Evolutionary conservation across 257 asterid genomes (phyloP).

Genomic region (Anisodus acutangulus): DNA sequence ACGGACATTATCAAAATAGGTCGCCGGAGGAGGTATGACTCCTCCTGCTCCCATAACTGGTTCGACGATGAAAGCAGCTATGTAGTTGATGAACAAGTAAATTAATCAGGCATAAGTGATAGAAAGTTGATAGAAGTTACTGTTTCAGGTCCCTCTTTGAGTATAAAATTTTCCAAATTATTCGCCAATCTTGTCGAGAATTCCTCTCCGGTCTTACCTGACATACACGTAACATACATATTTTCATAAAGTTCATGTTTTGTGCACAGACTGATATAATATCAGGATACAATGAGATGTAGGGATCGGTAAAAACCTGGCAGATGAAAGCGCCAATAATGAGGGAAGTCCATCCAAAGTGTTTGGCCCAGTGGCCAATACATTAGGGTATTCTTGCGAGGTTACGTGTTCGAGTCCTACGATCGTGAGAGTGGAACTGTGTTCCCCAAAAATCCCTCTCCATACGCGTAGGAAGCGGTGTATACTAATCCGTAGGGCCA

Average conservation of each 20-base stretch:
- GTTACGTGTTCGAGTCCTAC: too few relatives aligned
- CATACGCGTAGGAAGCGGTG: too few relatives aligned
- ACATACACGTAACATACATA: background rate
- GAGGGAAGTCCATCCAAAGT: slow-evolving; percentile 99
- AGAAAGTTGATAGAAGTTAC: slow-evolving; percentile 42
- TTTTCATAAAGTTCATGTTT: background rate
- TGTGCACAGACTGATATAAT: background rate
- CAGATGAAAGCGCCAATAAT: slow-evolving; percentile 90
- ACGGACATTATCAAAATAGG: slow-evolving; percentile 82
- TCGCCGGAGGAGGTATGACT: slow-evolving; percentile 89
- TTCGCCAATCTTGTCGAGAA: slow-evolving; percentile 87
- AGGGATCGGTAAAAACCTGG: slow-evolving; percentile 55
- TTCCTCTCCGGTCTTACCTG: slow-evolving; percentile 92
- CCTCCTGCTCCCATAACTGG: slow-evolving; percentile 99
- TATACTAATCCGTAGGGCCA: too few relatives aligned
- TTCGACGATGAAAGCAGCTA: slow-evolving; percentile 96
- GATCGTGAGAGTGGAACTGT: too few relatives aligned
- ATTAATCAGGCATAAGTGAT: background rate
- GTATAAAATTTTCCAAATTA: slow-evolving; percentile 84
- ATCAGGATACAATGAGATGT: background rate
- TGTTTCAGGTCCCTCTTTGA: slow-evolving; percentile 97
- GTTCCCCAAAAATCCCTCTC: too few relatives aligned
- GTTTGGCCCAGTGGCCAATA: too few relatives aligned
- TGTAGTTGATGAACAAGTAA: slow-evolving; percentile 44
- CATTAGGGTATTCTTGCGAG: too few relatives aligned